These are phyloP conservation scores for Tolypocladium cylindrosporum DNA, from an alignment of 2,329 filamentous ascomycete species.

Conservation along the genomic window DNA sequence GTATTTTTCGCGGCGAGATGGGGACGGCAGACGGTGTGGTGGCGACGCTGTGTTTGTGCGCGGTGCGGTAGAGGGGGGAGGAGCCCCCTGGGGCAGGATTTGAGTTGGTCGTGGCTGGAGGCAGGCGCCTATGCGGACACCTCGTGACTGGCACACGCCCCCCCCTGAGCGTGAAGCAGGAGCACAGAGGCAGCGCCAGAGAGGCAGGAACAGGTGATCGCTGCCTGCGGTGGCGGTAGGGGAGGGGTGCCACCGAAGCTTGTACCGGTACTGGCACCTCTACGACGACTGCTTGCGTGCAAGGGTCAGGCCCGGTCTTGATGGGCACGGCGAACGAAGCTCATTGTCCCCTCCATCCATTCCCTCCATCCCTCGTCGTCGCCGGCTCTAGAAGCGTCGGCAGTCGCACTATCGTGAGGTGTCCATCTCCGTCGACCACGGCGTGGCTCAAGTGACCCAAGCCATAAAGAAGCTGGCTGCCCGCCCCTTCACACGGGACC, in stretches of 20 bases:
- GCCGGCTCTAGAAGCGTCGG: neutral
- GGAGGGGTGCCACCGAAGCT: neutral
- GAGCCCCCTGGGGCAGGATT: neutral
- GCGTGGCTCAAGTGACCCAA: conserved; percentile 7
- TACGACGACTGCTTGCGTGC: neutral
- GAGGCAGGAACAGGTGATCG: neutral
- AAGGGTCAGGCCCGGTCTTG: neutral
- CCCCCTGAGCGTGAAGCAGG: neutral
- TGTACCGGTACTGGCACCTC: neutral
- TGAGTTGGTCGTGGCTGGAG: neutral
- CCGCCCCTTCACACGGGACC: conserved; percentile 1
- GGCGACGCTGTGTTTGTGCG: no score
- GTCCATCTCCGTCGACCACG: conserved; percentile 6
- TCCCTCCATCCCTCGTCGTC: neutral
- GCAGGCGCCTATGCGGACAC: neutral
- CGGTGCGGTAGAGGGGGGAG: no score
- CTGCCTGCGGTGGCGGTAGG: neutral
- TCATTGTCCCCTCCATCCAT: no score
- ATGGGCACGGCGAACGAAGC: neutral
- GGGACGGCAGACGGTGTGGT: no score
- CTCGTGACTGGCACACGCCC: neutral
- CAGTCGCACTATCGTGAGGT: neutral
- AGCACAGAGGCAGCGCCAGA: no score
- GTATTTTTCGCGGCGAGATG: no score
- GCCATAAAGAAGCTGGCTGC: conserved; percentile 5